These are phyloP conservation scores for Trichophyton simii DNA, from an alignment of 2,329 filamentous ascomycete genomes.

Conservation along the genomic window DNA sequence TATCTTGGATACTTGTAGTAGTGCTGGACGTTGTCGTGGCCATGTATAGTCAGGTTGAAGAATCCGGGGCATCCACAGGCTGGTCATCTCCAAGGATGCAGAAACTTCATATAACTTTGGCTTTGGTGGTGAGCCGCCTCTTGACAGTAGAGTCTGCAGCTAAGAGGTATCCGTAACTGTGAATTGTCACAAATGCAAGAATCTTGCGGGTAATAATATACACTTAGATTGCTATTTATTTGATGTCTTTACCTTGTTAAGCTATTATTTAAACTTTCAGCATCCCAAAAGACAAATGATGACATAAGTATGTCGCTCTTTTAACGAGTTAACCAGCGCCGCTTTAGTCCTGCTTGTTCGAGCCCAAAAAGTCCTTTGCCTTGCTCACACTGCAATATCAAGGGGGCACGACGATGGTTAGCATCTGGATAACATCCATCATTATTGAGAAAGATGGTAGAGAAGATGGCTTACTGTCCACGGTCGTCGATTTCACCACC, in stretches of 20 bases:
- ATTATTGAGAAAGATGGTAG: not conserved
- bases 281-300: too few relatives aligned
- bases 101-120: not conserved
- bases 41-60: conserved; percentile 20
- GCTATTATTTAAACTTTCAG: too few relatives aligned
- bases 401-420: conserved; percentile 7
- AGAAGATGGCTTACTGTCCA: conserved; percentile 20
- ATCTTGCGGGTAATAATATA: too few relatives aligned
- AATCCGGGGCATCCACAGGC: conserved; percentile 13
- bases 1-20: conserved; percentile 12
- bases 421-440: not conserved
- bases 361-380: conserved; percentile 13
- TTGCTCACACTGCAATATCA: conserved; percentile 20
- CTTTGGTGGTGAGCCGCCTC: not conserved
- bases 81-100: conserved; percentile 12
- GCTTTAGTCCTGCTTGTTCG: not conserved
- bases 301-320: too few relatives aligned
- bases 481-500: conserved; percentile 29
- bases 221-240: too few relatives aligned
- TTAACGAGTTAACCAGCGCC: too few relatives aligned
- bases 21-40: conserved; percentile 13
- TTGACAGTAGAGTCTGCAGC: not conserved
- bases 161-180: too few relatives aligned
- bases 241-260: too few relatives aligned
- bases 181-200: too few relatives aligned